Evolutionary conservation across 176 grass and related monocot species (phyloP), one percentile per base, ranked within the genome.

Genomic region (Aechmea fasciata): DNA sequence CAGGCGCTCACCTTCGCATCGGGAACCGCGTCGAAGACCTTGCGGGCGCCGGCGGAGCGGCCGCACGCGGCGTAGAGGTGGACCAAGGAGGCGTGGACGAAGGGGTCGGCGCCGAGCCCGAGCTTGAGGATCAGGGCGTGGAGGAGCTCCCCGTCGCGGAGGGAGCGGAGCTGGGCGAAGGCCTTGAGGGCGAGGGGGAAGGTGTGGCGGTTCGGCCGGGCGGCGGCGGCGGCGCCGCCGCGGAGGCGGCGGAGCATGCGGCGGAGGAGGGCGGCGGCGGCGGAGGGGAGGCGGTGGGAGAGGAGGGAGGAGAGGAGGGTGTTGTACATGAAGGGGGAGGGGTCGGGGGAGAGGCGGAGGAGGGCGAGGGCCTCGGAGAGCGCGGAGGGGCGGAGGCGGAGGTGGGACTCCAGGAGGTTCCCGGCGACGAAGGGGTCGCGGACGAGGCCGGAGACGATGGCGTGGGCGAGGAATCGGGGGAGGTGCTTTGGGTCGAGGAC

Each of bases 1-100:
- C 83, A 68, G 3, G 83, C 80, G 51, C 77, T 51, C 66, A 83
- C 52, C 54, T 74, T 85, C 11, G 69, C 79, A 17, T 71, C 79
- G 22, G 79, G 79, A 74, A 78, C 63, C 13, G 65, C 57, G 51
- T 86, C 84, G 75, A 86, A 86, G 59, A 86, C 57, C 74, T 82
- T 75, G 66, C 84, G 57, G 11, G 84, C 79, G 66, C 78, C 79
- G 57, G 48, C 11, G 29, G 82, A 20, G 79, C 57, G 70, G 47
- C 79, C 83, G 18, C 33, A 41, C 33, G 33, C 4, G 33, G 33
- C 33, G 33, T 41, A 41, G 11, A 73, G 22, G 28, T 23, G 52
- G 54, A 73, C 15, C 11, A 73, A 57, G 15, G 71, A 63, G 26
- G 57, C 62, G 9, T 61, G 71, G 54, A 73, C 24, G 71, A 73